These are phyloP conservation scores for Pythium guiyangense DNA, from an alignment of 352 stramenopile genomes.

Conservation along the genomic window DNA sequence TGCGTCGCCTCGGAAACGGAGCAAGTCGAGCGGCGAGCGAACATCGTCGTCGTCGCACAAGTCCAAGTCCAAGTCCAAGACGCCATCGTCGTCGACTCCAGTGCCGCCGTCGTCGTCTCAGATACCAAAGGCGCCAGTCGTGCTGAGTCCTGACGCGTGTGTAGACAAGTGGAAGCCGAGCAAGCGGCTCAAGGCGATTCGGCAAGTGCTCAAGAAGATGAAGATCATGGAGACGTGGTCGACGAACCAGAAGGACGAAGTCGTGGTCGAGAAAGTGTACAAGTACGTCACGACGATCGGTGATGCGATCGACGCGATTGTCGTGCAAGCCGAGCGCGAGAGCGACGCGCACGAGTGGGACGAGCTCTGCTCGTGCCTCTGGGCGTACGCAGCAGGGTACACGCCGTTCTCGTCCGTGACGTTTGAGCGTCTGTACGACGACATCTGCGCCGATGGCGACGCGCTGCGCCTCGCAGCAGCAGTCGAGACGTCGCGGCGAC, in stretches of 20 bases:
- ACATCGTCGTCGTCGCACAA: slow-evolving; percentile 2
- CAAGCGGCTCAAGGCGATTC: slow-evolving; percentile 69
- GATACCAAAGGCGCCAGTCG: slow-evolving; percentile 1
- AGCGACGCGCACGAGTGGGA: slow-evolving; percentile 40
- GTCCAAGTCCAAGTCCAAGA: slow-evolving; percentile 10
- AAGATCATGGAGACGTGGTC: slow-evolving; percentile 82
- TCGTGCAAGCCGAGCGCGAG: slow-evolving; percentile 27
- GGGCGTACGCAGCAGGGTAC: slow-evolving; percentile 71
- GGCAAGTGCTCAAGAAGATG: slow-evolving; percentile 84
- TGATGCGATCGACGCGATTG: slow-evolving; percentile 71
- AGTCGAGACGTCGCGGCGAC: slow-evolving; percentile 13
- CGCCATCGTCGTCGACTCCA: not conserved
- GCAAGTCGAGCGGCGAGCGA: slow-evolving; percentile 19
- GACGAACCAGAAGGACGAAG: slow-evolving; percentile 75
- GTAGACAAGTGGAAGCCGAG: slow-evolving; percentile 80
- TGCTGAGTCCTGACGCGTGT: slow-evolving; percentile 48
- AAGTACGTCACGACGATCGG: slow-evolving; percentile 86
- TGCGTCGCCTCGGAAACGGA: slow-evolving; percentile 27
- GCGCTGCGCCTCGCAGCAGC: slow-evolving; percentile 19
- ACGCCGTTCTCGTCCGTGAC: slow-evolving; percentile 68
- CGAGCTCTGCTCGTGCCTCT: slow-evolving; percentile 74
- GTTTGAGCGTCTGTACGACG: slow-evolving; percentile 85
- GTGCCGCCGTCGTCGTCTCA: too few relatives aligned
- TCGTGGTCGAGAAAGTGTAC: slow-evolving; percentile 82
- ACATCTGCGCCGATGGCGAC: slow-evolving; percentile 73